Conservation (phyloP, 441 rosid genomes). For the Pelargonium fulgidum region DNA sequence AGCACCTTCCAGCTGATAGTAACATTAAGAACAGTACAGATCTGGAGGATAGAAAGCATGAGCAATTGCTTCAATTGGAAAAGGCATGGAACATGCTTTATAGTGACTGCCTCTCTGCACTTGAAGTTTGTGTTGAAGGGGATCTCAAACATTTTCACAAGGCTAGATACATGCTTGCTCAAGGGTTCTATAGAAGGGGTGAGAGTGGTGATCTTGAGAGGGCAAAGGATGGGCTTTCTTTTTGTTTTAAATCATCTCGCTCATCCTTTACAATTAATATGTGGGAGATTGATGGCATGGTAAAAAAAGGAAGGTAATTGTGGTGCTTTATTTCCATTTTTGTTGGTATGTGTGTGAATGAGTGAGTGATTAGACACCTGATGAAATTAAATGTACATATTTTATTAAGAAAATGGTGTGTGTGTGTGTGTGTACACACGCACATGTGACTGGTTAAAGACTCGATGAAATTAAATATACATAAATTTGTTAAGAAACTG, state of each 20-base stretch:
- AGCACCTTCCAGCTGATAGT: conserved; percentile 33
- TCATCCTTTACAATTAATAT: conserved; percentile 92
- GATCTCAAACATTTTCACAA: conserved; percentile 98
- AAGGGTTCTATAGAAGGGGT: conserved; percentile 75
- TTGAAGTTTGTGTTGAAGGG: conserved; percentile 88
- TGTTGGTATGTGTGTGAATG: not conserved
- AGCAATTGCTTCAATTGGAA: conserved; percentile 50
- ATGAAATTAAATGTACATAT: no score
- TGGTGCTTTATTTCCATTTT: conserved; percentile 19
- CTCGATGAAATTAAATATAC: conserved; percentile 8
- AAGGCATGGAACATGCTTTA: conserved; percentile 83
- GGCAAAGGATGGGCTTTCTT: conserved; percentile 94
- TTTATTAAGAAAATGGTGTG: no score
- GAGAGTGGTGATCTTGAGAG: conserved; percentile 73
- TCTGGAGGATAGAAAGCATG: conserved; percentile 34
- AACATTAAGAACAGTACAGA: conserved; percentile 36
- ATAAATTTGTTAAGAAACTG: conserved; percentile 2
- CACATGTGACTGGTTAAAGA: no score
- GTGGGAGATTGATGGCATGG: conserved; percentile 99
- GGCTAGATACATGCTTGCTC: conserved; percentile 96
- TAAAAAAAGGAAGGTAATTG: conserved; percentile 82
- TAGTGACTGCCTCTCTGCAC: conserved; percentile 82
- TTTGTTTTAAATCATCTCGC: conserved; percentile 93
- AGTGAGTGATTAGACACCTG: no score
- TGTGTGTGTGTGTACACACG: no score